phyloP scores from a whole-genome alignment of 2,329 filamentous ascomycete genomes.

The Aspergillus hiratsukae region DNA sequence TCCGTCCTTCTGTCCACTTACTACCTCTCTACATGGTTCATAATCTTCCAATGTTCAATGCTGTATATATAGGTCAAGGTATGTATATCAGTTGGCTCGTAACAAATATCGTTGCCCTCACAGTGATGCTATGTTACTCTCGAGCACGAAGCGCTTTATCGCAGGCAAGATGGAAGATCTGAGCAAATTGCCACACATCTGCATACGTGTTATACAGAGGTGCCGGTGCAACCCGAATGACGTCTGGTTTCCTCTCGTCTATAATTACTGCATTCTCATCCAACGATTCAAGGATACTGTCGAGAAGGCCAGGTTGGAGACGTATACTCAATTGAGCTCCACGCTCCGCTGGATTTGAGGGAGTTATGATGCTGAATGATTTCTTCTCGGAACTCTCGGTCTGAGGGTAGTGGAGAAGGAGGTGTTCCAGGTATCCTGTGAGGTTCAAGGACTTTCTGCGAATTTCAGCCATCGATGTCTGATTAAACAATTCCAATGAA shows the following conservation, averaged over 20 bases:
- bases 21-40: neutral
- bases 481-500: constrained; percentile 68
- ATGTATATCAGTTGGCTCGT: neutral
- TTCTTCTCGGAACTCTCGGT: constrained; percentile 26
- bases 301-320: constrained; percentile 64
- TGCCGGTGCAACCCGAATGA: constrained; percentile 77
- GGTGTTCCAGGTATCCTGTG: constrained; percentile 70
- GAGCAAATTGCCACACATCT: constrained; percentile 63
- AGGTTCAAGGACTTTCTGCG: constrained; percentile 67
- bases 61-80: neutral
- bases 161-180: constrained; percentile 50
- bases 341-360: constrained; percentile 60
- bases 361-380: constrained; percentile 64
- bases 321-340: constrained; percentile 76
- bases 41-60: neutral
- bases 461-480: constrained; percentile 65
- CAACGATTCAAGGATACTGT: constrained; percentile 60
- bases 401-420: constrained; percentile 47
- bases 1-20: too few relatives aligned
- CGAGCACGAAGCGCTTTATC: constrained; percentile 28
- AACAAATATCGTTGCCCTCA: neutral
- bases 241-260: constrained; percentile 80
- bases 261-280: constrained; percentile 68
- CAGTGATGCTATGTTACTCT: constrained; percentile 6
- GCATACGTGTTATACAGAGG: constrained; percentile 78